Evolutionary conservation across 805 yeast genomes (phyloP).

Genomic region (Nakazawaea ambrosiae): DNA sequence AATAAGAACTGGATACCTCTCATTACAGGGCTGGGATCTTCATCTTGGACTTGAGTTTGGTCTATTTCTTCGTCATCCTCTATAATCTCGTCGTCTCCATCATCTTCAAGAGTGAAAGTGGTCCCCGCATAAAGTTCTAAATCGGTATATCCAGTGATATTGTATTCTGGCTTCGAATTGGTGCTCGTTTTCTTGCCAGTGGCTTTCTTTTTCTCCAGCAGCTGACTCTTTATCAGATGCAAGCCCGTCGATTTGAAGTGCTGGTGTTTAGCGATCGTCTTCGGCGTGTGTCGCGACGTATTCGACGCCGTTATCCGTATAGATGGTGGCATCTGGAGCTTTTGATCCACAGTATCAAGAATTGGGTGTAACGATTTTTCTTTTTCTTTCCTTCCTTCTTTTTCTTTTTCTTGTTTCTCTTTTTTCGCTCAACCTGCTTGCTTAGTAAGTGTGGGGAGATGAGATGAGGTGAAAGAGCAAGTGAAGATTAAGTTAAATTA

Average conservation of each 20-base stretch:
- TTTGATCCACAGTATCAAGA: too few species aligned
- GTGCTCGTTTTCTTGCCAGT: background rate
- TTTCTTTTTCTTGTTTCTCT: too few species aligned
- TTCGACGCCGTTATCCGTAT: constrained; percentile 10
- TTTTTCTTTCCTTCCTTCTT: background rate
- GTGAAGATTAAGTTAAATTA: too few species aligned
- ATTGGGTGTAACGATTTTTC: too few species aligned
- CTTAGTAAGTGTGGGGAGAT: too few species aligned
- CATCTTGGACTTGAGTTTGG: background rate
- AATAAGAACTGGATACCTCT: constrained; percentile 16
- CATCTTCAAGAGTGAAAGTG: background rate
- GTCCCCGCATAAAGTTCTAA: constrained; percentile 4
- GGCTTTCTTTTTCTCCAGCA: background rate
- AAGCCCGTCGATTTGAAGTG: constrained; percentile 6
- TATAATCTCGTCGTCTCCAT: constrained; percentile 1
- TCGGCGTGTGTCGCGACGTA: constrained; percentile 9
- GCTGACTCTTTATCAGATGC: background rate
- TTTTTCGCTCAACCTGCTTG: too few species aligned
- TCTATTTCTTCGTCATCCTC: constrained; percentile 3
- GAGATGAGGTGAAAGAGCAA: background rate
- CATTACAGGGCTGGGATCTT: constrained; percentile 7
- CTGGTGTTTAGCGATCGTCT: constrained; percentile 8
- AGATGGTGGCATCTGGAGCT: constrained; percentile 3
- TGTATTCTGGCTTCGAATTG: background rate
- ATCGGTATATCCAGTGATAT: constrained; percentile 7